Evolutionary conservation across 495 filamentous ascomycete species (phyloP).

Genomic region (Niebla homalea): DNA sequence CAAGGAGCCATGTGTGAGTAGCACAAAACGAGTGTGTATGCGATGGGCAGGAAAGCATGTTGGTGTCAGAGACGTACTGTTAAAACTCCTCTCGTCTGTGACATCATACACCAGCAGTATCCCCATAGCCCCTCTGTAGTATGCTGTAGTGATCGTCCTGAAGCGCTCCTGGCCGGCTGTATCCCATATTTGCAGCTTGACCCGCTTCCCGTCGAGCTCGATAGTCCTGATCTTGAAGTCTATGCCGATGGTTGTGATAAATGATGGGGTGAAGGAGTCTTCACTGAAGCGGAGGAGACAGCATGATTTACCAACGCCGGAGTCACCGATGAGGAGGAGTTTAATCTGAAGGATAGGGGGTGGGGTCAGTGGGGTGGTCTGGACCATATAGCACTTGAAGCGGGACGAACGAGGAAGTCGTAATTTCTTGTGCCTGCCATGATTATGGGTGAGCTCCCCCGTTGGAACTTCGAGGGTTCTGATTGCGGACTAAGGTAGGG

Average conservation of each 20-base stretch:
- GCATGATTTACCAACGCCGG: slow-evolving; percentile 96
- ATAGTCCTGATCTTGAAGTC: slow-evolving; percentile 99
- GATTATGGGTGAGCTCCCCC: slow-evolving; percentile 2
- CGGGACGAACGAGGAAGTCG: slow-evolving; percentile 74
- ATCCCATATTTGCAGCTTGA: slow-evolving; percentile 99
- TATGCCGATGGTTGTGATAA: slow-evolving; percentile 99
- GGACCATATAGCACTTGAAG: background rate
- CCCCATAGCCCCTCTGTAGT: slow-evolving; percentile 96
- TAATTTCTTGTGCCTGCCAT: slow-evolving; percentile 98
- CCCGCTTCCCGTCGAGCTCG: slow-evolving; percentile 92
- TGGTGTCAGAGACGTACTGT: slow-evolving; percentile 52
- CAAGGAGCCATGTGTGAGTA: background rate
- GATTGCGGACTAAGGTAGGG: background rate
- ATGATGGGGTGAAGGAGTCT: slow-evolving; percentile 95
- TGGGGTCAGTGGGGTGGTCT: slow-evolving; percentile 4
- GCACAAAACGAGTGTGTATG: slow-evolving; percentile 1
- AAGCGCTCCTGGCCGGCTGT: slow-evolving; percentile 97
- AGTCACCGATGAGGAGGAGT: slow-evolving; percentile 94
- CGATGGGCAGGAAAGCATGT: background rate
- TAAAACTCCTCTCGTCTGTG: slow-evolving; percentile 91
- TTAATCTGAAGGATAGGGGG: slow-evolving; percentile 60
- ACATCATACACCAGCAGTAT: slow-evolving; percentile 98
- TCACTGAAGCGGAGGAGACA: slow-evolving; percentile 97
- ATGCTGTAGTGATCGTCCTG: slow-evolving; percentile 95
- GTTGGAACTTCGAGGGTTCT: too few species aligned